phyloP scores from a whole-genome alignment of 2,329 filamentous ascomycete genomes.

The Ambrosiella cleistominuta region DNA sequence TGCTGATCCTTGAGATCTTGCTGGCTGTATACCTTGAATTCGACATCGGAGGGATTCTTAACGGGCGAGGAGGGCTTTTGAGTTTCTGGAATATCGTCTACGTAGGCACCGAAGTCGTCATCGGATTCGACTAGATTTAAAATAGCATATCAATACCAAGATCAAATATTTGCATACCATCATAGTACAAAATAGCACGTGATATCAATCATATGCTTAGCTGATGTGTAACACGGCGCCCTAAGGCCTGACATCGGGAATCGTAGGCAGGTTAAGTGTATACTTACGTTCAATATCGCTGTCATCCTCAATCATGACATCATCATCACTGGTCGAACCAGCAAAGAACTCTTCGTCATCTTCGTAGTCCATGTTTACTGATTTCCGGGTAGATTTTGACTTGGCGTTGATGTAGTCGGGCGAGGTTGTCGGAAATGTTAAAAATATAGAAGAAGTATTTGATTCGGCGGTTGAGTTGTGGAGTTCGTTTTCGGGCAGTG shows the following conservation, averaged over 20 bases:
- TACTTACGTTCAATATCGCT: slow-evolving; percentile 5
- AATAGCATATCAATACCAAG: not conserved
- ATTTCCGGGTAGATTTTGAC: slow-evolving; percentile 5
- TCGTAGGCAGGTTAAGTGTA: no score
- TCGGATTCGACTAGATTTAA: slow-evolving; percentile 7
- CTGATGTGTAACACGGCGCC: no score
- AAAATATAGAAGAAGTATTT: not conserved
- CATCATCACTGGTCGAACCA: slow-evolving; percentile 45
- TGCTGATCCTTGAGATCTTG: slow-evolving; percentile 71
- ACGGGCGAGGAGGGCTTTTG: slow-evolving; percentile 35
- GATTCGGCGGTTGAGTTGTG: not conserved
- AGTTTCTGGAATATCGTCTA: slow-evolving; percentile 26
- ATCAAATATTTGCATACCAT: not conserved
- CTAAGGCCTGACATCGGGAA: no score
- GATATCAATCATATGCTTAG: no score
- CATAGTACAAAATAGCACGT: no score
- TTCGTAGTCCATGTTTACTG: slow-evolving; percentile 70
- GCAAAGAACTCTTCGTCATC: slow-evolving; percentile 73
- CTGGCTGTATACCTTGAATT: slow-evolving; percentile 67
- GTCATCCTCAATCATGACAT: slow-evolving; percentile 45
- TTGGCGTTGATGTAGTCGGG: slow-evolving; percentile 37
- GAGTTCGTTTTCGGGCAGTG: not conserved
- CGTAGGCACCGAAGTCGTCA: slow-evolving; percentile 12
- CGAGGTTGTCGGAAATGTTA: slow-evolving; percentile 13
- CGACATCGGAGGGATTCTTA: slow-evolving; percentile 59